Conservation (phyloP, 116 monocot species). For the Cymodocea nodosa region DNA sequence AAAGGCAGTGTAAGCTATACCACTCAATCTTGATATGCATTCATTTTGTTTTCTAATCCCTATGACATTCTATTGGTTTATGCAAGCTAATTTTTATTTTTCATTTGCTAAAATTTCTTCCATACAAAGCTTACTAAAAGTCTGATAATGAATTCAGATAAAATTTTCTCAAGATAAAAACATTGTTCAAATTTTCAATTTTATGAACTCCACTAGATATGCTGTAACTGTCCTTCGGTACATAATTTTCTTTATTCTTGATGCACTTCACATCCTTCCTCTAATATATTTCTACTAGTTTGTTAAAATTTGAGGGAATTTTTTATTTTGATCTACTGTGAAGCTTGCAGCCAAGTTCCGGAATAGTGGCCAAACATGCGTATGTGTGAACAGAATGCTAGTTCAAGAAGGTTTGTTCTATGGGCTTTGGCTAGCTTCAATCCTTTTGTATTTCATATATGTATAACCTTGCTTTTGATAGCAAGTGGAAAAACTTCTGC, state of each 20-base stretch:
- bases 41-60: background rate
- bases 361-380: constrained; percentile 96
- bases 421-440: background rate
- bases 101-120: too few relatives aligned
- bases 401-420: constrained; percentile 75
- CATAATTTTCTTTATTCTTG: background rate
- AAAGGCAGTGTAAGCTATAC: constrained; percentile 71
- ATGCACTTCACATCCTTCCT: background rate
- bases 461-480: too few relatives aligned
- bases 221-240: background rate
- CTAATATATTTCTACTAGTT: background rate
- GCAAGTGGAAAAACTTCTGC: too few relatives aligned
- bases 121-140: too few relatives aligned
- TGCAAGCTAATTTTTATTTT: too few relatives aligned
- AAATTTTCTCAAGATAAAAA: too few relatives aligned
- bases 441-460: background rate
- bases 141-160: too few relatives aligned
- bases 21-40: background rate
- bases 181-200: too few relatives aligned
- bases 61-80: background rate
- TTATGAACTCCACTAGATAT: background rate
- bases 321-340: constrained; percentile 2
- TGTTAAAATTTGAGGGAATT: background rate
- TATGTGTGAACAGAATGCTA: constrained; percentile 92
- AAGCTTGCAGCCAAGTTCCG: constrained; percentile 95